Evolutionary conservation across 805 yeast genomes (phyloP).

Genomic region (Wickerhamomyces rabaulensis): DNA sequence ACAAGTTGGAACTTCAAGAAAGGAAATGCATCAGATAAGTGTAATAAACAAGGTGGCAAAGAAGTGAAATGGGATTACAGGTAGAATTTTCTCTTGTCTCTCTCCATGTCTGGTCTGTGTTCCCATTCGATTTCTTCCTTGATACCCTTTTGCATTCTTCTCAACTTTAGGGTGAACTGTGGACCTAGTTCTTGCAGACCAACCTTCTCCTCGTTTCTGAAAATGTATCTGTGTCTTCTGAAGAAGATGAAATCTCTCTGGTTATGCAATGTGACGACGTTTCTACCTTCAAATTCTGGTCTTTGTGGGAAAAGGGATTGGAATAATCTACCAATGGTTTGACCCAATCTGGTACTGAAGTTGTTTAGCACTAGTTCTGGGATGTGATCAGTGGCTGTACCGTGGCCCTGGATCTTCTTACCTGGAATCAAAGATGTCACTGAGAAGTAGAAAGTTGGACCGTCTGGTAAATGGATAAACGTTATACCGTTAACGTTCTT

Average conservation of each 20-base stretch:
- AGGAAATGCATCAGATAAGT: not conserved
- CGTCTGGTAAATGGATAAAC: slow-evolving; percentile 88
- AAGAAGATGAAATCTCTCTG: slow-evolving; percentile 95
- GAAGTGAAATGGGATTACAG: slow-evolving; percentile 34
- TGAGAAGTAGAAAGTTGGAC: slow-evolving; percentile 92
- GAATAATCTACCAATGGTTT: slow-evolving; percentile 87
- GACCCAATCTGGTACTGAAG: slow-evolving; percentile 88
- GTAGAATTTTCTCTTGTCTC: slow-evolving; percentile 89
- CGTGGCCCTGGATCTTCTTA: slow-evolving; percentile 78
- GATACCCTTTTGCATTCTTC: slow-evolving; percentile 88
- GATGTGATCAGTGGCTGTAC: slow-evolving; percentile 81
- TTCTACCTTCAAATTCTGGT: slow-evolving; percentile 94
- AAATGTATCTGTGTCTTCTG: slow-evolving; percentile 90
- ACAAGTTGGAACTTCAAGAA: not conserved
- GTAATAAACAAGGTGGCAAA: not conserved
- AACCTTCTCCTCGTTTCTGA: slow-evolving; percentile 84
- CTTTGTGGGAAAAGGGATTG: slow-evolving; percentile 88
- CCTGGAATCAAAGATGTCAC: slow-evolving; percentile 73
- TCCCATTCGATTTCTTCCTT: slow-evolving; percentile 95
- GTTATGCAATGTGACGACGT: slow-evolving; percentile 91
- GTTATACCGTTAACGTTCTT: slow-evolving; percentile 89
- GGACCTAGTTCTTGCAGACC: slow-evolving; percentile 97
- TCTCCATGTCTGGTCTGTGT: slow-evolving; percentile 93
- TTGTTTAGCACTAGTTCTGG: slow-evolving; percentile 93
- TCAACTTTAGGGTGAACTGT: slow-evolving; percentile 83